Base-by-base conservation (phyloP, 805 yeast genomes). In the Yarrowia sp. region DNA sequence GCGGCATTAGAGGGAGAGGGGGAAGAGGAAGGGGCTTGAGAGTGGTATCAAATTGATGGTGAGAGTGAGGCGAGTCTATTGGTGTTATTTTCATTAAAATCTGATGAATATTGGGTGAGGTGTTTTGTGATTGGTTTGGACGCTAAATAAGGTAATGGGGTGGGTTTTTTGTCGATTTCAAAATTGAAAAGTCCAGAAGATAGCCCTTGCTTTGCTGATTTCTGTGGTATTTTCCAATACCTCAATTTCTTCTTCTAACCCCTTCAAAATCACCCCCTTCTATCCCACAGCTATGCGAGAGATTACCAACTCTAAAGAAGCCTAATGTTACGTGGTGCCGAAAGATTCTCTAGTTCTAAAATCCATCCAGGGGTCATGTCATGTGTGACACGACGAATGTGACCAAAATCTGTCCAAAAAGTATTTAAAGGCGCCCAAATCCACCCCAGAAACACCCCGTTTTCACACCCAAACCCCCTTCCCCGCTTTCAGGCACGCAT, bases 221-320 rank as follows among this genome's bases (percentile, higher is more conserved):
- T 7, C 2, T 26, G 1, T 12, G 14, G 12, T 26, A 8, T 12
- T 8, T 8, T 46, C 2, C 1, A 5, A 10, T 5, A 8, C 35
- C 8, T 15, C 3, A 22, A 10, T 3, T 45, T 16, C 5, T 11
- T 8, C 35, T 19, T 8, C 3, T 9, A 16, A 8, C n/a, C 1
- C 32, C 26, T 35, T 8, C 26, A 46, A 8, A 7, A 12, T 12
- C 26, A 22, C 9, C 50, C 50, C 32, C 4, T 9, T 15, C 9
- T 1, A 35, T 53, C 59, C 56, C 59, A 53, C 38, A 19, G 56
- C 22, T 12, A 16, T 36, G 59, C 42, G 59, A 53, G 59, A 53
- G 59, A 53, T 53, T 53, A 53, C 59, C 10, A 53, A 53, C 43
- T 12, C 4, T 38, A 53, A 53, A 53, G 11, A 43, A 53, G 59